These are phyloP conservation scores for Singerocomus inundabilis DNA, from an alignment of 1,284 basidiomycete species.

Conservation along the genomic window DNA sequence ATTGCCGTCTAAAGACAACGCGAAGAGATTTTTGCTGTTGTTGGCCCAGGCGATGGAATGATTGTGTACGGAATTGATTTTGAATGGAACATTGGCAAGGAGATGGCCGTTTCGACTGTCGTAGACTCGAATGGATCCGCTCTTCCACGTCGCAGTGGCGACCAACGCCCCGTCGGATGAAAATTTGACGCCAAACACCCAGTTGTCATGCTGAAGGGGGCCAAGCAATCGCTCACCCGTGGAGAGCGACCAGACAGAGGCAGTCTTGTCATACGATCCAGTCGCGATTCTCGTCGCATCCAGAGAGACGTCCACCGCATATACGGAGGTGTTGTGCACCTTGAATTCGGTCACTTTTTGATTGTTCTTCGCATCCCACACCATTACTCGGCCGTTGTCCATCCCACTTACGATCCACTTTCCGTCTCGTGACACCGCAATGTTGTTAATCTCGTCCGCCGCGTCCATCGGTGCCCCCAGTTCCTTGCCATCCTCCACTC, in stretches of 20 bases:
- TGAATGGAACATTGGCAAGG: neutral
- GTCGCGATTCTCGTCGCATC: neutral
- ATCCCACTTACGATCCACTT: neutral
- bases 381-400: neutral
- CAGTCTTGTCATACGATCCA: slow-evolving; percentile 3
- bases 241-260: slow-evolving; percentile 8
- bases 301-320: slow-evolving; percentile 1
- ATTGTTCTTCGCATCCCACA: neutral
- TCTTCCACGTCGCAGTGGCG: neutral
- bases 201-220: neutral
- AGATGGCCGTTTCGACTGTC: neutral
- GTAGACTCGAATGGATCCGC: neutral
- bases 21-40: slow-evolving; percentile 2
- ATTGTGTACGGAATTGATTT: neutral
- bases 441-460: neutral
- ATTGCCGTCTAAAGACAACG: neutral
- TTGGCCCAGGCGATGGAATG: slow-evolving; percentile 7
- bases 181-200: slow-evolving; percentile 6
- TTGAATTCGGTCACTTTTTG: neutral
- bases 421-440: neutral
- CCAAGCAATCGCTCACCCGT: neutral
- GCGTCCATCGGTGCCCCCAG: neutral
- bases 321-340: neutral
- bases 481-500: neutral
- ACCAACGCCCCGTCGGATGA: slow-evolving; percentile 7